Conservation (phyloP, 306 rosid species). For the Castanea mollissima region DNA sequence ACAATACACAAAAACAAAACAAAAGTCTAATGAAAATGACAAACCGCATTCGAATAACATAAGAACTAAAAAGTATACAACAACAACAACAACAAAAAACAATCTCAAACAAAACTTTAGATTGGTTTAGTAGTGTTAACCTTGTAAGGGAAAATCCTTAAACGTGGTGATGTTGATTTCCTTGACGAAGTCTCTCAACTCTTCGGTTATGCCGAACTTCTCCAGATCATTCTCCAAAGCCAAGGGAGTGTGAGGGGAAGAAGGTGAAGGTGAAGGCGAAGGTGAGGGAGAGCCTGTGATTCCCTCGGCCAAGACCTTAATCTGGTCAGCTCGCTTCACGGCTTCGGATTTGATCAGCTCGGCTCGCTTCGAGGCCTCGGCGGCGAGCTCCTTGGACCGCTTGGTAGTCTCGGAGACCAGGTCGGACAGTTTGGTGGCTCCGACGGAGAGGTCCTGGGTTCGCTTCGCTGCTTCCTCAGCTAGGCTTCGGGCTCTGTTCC, state of each 20-base stretch:
- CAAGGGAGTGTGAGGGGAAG: too few species aligned
- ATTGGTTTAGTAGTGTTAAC: background rate
- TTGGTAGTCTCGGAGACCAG: slow-evolving; percentile 47
- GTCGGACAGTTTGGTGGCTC: slow-evolving; percentile 36
- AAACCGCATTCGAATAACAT: too few species aligned
- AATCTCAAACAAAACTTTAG: background rate
- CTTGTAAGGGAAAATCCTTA: slow-evolving; percentile 58
- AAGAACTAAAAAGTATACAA: background rate
- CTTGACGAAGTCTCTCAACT: slow-evolving; percentile 60
- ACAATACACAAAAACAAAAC: background rate
- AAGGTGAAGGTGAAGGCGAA: too few species aligned
- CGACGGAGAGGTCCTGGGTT: slow-evolving; percentile 31
- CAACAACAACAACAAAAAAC: background rate
- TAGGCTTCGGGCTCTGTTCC: slow-evolving; percentile 70
- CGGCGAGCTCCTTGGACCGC: slow-evolving; percentile 47
- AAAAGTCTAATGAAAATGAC: too few species aligned
- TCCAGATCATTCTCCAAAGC: slow-evolving; percentile 28
- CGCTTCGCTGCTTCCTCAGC: slow-evolving; percentile 65
- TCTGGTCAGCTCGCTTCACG: slow-evolving; percentile 35
- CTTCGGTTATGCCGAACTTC: slow-evolving; percentile 56
- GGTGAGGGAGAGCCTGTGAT: background rate
- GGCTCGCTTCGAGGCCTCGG: slow-evolving; percentile 63
- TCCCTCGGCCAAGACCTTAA: slow-evolving; percentile 35
- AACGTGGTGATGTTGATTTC: slow-evolving; percentile 64
- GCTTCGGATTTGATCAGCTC: slow-evolving; percentile 37